These are phyloP conservation scores for Martensiomyces pterosporus DNA, from an alignment of 192 early-diverging fungal genomes.

Conservation along the genomic window DNA sequence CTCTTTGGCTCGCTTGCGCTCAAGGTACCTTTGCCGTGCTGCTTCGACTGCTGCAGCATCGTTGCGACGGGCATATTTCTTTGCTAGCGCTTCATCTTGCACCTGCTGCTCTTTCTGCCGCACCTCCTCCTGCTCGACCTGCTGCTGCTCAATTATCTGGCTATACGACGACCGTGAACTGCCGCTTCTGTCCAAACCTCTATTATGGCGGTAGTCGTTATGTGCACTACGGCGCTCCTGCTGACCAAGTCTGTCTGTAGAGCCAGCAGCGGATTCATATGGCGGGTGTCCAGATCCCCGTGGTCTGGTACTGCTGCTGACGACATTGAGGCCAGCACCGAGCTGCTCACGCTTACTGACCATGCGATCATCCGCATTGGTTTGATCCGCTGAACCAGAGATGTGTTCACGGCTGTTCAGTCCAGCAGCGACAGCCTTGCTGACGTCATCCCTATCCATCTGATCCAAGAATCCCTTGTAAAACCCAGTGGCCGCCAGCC, in stretches of 20 bases:
- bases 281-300: too few species aligned
- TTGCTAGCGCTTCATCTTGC: slow-evolving; percentile 8
- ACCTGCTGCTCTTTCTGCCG: slow-evolving; percentile 5
- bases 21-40: slow-evolving; percentile 24
- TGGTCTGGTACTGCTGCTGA: too few species aligned
- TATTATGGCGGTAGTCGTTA: too few species aligned
- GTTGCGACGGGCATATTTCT: slow-evolving; percentile 38
- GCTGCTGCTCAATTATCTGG: slow-evolving; percentile 4
- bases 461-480: slow-evolving; percentile 33
- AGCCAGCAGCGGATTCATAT: too few species aligned
- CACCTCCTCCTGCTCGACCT: slow-evolving; percentile 1
- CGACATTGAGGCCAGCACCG: too few species aligned
- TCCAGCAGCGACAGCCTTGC: slow-evolving; percentile 62
- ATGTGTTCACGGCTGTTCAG: too few species aligned
- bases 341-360: too few species aligned
- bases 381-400: too few species aligned
- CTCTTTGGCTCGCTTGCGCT: too few species aligned
- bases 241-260: too few species aligned
- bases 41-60: slow-evolving; percentile 18
- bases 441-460: slow-evolving; percentile 58
- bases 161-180: background rate
- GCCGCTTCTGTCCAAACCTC: background rate
- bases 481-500: slow-evolving; percentile 17
- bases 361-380: too few species aligned
- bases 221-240: too few species aligned